These are phyloP conservation scores for Xerocomellus intermedius DNA, from an alignment of 768 basidiomycete species.

Conservation along the genomic window DNA sequence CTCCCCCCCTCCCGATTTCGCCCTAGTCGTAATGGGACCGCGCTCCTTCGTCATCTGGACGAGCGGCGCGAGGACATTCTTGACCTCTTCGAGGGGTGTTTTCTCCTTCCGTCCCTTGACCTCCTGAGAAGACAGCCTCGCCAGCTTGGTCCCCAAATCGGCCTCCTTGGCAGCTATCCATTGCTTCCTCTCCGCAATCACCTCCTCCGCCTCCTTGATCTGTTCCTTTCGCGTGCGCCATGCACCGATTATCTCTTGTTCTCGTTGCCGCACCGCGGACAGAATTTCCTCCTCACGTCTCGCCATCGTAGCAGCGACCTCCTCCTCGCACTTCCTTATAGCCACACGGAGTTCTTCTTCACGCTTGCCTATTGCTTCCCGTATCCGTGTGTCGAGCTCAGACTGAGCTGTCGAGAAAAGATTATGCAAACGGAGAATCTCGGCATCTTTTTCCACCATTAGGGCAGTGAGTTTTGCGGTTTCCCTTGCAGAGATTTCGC, in stretches of 20 bases:
- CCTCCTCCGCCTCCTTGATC: constrained; percentile 48
- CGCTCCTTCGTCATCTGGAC: constrained; percentile 35
- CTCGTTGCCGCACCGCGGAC: constrained; percentile 61
- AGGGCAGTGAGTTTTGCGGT: constrained; percentile 42
- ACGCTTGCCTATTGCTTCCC: constrained; percentile 56
- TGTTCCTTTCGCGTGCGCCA: constrained; percentile 54
- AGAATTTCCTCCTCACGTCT: constrained; percentile 71
- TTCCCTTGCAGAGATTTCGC: constrained; percentile 61
- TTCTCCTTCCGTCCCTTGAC: constrained; percentile 45
- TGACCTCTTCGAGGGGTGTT: constrained; percentile 72
- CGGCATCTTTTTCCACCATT: constrained; percentile 57
- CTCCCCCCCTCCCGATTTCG: constrained; percentile 6
- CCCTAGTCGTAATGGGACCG: constrained; percentile 19
- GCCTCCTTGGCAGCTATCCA: constrained; percentile 52
- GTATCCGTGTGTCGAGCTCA: constrained; percentile 47
- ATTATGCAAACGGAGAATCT: constrained; percentile 51
- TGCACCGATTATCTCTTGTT: constrained; percentile 60
- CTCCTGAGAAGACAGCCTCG: constrained; percentile 40
- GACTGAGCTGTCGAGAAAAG: constrained; percentile 40
- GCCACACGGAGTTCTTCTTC: constrained; percentile 69
- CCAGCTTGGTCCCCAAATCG: constrained; percentile 54
- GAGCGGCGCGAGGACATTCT: constrained; percentile 60
- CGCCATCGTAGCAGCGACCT: constrained; percentile 63
- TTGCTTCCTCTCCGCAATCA: constrained; percentile 40
- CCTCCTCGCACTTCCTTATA: constrained; percentile 66